Evolutionary conservation across 2,329 filamentous ascomycete species (phyloP).

Genomic region (Verticillium dahliae): DNA sequence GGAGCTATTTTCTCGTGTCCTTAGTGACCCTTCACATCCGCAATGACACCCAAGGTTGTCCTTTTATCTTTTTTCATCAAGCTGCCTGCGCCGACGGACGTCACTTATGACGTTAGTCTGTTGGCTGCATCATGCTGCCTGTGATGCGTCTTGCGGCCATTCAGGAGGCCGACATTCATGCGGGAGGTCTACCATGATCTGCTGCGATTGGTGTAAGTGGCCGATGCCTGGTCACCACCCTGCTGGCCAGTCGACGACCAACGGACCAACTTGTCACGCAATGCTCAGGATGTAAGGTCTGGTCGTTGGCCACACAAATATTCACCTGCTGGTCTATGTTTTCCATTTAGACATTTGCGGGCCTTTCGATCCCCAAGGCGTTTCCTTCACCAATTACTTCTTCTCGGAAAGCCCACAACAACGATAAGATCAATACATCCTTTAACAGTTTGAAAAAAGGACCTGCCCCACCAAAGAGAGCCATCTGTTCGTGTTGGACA

Average conservation of each 20-base stretch:
- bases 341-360: neutral
- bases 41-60: neutral
- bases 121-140: neutral
- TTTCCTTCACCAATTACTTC: too few species aligned
- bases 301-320: neutral
- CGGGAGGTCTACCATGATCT: neutral
- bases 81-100: neutral
- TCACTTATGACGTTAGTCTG: neutral
- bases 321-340: neutral
- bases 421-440: too few species aligned
- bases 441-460: too few species aligned
- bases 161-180: neutral
- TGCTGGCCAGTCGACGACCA: neutral
- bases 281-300: neutral
- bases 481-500: too few species aligned
- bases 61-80: neutral
- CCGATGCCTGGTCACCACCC: neutral
- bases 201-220: neutral
- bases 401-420: too few species aligned
- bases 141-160: neutral
- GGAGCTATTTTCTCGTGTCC: neutral
- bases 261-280: neutral
- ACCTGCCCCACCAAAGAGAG: too few species aligned
- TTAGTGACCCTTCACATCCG: neutral
- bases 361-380: neutral